These are phyloP conservation scores for Darksidea phi DNA, from an alignment of 495 filamentous ascomycete genomes.

Conservation along the genomic window DNA sequence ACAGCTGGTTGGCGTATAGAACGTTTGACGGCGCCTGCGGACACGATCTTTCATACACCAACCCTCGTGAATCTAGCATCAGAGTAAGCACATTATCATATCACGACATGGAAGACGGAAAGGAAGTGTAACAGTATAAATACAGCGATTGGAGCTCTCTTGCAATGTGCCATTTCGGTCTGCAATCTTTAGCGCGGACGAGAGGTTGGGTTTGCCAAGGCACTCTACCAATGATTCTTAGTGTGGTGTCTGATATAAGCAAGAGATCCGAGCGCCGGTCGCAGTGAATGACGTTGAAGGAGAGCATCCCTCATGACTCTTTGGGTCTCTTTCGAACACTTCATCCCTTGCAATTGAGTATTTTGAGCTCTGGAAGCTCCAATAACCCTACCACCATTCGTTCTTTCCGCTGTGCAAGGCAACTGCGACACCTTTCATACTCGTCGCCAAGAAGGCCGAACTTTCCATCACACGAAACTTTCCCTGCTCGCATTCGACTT, in stretches of 20 bases:
- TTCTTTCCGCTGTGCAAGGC: background rate
- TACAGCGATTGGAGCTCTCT: too few relatives aligned
- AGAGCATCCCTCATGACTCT: background rate
- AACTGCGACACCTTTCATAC: background rate
- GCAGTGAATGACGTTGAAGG: conserved; percentile 9
- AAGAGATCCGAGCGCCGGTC: background rate
- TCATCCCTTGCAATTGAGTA: background rate
- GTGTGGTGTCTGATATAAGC: background rate
- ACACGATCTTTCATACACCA: too few relatives aligned
- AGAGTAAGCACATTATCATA: too few relatives aligned
- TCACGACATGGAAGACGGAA: too few relatives aligned
- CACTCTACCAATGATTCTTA: too few relatives aligned
- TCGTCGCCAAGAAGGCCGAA: conserved; percentile 8
- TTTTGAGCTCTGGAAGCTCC: background rate
- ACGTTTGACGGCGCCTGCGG: too few relatives aligned
- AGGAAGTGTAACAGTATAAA: too few relatives aligned
- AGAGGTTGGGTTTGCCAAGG: too few relatives aligned
- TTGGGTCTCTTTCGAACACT: background rate
- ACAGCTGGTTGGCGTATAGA: too few relatives aligned
- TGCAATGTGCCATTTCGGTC: too few relatives aligned
- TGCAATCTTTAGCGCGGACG: too few relatives aligned
- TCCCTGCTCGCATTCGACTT: background rate
- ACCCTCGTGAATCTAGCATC: too few relatives aligned
- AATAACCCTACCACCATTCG: background rate
- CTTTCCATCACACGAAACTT: conserved; percentile 20